Evolutionary conservation across 257 asterid species (phyloP).

Genomic region (Lycium barbarum): DNA sequence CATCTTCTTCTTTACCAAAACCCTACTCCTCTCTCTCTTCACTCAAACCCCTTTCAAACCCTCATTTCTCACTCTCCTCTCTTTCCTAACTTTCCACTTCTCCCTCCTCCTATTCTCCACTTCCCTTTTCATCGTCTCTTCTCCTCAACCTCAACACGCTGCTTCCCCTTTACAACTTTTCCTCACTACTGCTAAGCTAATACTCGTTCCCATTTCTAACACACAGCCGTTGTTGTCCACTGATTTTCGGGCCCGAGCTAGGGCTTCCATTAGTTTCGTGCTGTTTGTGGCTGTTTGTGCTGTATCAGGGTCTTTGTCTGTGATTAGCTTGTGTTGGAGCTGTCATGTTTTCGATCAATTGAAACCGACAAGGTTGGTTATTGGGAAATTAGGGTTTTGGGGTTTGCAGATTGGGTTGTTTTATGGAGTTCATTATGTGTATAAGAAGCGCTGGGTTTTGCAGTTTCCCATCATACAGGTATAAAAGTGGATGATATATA

Average conservation of each 20-base stretch:
- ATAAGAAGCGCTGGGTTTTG: conserved; percentile 75
- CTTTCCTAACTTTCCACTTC: conserved; percentile 64
- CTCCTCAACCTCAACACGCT: conserved; percentile 60
- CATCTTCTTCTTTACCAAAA: conserved; percentile 57
- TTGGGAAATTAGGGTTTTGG: conserved; percentile 66
- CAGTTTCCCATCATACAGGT: conserved; percentile 94
- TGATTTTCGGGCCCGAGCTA: conserved; percentile 49
- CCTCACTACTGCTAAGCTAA: conserved; percentile 52
- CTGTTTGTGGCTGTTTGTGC: conserved; percentile 63
- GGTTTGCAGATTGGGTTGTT: conserved; percentile 68
- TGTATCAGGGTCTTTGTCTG: conserved; percentile 51
- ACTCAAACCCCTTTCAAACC: conserved; percentile 45
- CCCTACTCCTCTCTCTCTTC: conserved; percentile 59
- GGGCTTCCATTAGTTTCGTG: conserved; percentile 68
- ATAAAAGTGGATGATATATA: not conserved
- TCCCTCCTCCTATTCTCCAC: conserved; percentile 60
- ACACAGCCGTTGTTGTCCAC: conserved; percentile 39
- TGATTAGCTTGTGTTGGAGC: conserved; percentile 67
- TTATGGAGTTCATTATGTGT: conserved; percentile 72
- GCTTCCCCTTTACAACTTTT: conserved; percentile 69
- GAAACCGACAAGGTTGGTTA: conserved; percentile 37
- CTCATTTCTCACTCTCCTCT: conserved; percentile 44
- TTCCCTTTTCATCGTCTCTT: conserved; percentile 69
- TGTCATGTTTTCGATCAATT: conserved; percentile 43
- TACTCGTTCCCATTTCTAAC: conserved; percentile 57